These are phyloP conservation scores for Pseudogymnoascus sp. DNA, from an alignment of 2,329 filamentous ascomycete genomes.

Conservation along the genomic window DNA sequence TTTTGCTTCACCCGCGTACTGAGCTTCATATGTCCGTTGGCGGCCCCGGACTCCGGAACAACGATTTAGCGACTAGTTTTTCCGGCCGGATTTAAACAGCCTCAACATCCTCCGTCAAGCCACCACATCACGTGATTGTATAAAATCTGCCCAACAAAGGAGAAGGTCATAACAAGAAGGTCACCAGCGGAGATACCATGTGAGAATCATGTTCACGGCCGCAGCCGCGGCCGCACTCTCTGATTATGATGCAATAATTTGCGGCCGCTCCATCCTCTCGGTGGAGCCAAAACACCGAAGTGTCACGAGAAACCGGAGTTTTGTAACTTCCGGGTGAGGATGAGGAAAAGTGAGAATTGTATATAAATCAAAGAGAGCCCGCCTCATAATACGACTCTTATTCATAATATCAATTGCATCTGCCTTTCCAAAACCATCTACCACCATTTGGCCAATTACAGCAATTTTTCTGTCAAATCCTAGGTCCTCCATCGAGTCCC, in stretches of 20 bases:
- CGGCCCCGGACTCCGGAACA: neutral
- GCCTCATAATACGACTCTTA: neutral
- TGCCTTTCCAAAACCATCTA: neutral
- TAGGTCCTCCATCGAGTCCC: neutral
- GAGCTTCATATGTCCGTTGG: neutral
- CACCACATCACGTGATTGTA: neutral
- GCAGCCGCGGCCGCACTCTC: neutral
- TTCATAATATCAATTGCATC: neutral
- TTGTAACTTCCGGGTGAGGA: neutral
- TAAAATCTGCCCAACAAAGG: neutral
- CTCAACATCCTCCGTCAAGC: neutral
- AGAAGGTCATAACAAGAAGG: neutral
- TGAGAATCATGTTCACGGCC: neutral
- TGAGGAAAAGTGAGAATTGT: neutral
- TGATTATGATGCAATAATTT: neutral
- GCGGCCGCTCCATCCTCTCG: neutral
- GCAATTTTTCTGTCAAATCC: neutral
- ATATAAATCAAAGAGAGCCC: neutral
- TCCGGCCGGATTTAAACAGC: neutral
- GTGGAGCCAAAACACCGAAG: neutral
- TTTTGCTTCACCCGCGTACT: neutral
- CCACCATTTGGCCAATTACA: neutral
- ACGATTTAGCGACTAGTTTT: neutral
- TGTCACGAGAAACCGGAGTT: slow-evolving; percentile 1
- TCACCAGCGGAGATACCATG: neutral